A percentile compares a stretch with the other conserved stretches of the same genome.
phyloP scores from a whole-genome alignment of 768 basidiomycete species.

The Leucosporidium scottii region DNA sequence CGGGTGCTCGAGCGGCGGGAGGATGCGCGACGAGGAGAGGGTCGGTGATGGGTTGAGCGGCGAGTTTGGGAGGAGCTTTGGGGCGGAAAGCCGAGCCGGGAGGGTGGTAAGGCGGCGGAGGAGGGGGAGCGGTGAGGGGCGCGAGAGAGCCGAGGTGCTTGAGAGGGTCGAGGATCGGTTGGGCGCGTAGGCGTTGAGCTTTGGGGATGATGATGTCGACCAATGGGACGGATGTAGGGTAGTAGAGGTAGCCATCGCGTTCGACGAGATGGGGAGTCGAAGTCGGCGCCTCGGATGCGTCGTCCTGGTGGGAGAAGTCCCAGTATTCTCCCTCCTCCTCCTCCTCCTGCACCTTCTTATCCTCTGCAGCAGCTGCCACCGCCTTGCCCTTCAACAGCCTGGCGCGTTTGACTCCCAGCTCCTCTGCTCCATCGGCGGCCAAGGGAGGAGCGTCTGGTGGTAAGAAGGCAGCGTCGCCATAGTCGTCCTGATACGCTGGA shows the following conservation, averaged over 20 bases:
- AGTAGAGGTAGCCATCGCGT: constrained; percentile 9
- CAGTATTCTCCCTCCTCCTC: not conserved
- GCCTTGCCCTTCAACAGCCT: too few species aligned
- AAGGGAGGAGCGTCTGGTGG: constrained; percentile 5
- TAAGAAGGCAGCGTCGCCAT: not conserved
- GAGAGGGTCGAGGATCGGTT: not conserved
- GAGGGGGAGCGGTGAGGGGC: too few species aligned
- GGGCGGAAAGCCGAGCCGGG: too few species aligned
- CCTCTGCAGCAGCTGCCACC: not conserved
- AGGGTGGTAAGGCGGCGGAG: too few species aligned
- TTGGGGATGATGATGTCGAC: not conserved
- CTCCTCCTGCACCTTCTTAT: not conserved
- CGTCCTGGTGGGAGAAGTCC: not conserved
- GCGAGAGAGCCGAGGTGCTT: too few species aligned
- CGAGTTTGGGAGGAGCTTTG: too few species aligned
- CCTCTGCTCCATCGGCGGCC: not conserved
- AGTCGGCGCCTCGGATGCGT: not conserved
- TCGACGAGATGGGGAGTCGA: not conserved
- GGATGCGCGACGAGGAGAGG: too few species aligned
- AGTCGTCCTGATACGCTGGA: constrained; percentile 6
- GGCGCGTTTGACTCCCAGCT: too few species aligned
- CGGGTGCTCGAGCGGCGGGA: too few species aligned
- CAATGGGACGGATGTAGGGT: not conserved
- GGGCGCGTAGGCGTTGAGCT: not conserved
- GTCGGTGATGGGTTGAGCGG: too few species aligned